Conservation (phyloP, 768 basidiomycete genomes). For the Termitomyces sp. region DNA sequence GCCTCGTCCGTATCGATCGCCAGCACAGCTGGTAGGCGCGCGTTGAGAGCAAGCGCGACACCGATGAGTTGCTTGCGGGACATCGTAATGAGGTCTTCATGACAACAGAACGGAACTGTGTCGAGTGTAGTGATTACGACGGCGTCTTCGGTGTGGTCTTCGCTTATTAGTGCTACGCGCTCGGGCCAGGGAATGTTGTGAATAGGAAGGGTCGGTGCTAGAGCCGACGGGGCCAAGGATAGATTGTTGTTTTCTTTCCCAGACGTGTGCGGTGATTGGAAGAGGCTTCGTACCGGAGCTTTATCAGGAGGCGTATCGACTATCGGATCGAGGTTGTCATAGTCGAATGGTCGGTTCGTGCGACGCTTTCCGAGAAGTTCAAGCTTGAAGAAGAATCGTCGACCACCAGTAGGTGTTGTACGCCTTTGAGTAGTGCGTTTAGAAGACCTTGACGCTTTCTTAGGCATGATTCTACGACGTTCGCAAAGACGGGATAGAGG, state of each 20-base stretch:
- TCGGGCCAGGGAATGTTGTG: conserved; percentile 11
- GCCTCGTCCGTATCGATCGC: conserved; percentile 39
- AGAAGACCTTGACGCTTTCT: background rate
- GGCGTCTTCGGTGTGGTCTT: conserved; percentile 45
- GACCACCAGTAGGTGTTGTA: conserved; percentile 19
- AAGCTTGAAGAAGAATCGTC: conserved; percentile 36
- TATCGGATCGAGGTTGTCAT: conserved; percentile 18
- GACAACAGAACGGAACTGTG: conserved; percentile 62
- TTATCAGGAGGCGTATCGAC: conserved; percentile 19
- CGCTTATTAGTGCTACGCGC: conserved; percentile 56
- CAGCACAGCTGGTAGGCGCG: conserved; percentile 44
- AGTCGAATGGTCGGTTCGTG: conserved; percentile 4
- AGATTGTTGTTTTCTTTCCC: conserved; percentile 3
- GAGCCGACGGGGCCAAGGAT: background rate
- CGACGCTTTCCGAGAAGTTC: conserved; percentile 21
- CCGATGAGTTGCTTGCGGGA: conserved; percentile 41
- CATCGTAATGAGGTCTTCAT: conserved; percentile 69
- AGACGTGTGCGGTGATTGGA: background rate
- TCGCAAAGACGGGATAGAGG: background rate
- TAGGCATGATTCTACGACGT: conserved; percentile 5
- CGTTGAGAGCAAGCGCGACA: conserved; percentile 53
- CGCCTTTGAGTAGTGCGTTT: background rate
- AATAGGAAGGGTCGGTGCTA: background rate
- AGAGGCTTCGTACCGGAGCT: background rate
- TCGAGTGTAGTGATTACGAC: conserved; percentile 60